phyloP scores from a whole-genome alignment of 768 basidiomycete genomes.

The Baorangia bicolor region DNA sequence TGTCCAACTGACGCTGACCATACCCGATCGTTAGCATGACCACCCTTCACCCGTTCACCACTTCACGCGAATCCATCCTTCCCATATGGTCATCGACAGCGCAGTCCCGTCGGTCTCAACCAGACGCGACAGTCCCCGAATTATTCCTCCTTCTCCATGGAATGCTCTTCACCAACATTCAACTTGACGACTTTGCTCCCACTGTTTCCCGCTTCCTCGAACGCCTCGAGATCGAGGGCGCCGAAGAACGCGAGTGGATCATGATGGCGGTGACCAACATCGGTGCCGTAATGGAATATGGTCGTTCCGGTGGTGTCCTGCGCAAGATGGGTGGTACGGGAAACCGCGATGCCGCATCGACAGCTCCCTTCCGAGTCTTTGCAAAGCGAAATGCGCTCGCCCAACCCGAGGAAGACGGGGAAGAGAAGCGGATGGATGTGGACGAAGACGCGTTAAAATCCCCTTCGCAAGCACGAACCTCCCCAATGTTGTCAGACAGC shows the following conservation, averaged over 20 bases:
- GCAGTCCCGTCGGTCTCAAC: conserved; percentile 60
- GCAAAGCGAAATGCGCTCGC: conserved; percentile 42
- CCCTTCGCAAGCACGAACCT: conserved; percentile 23
- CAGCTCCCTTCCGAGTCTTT: conserved; percentile 46
- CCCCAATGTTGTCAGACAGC: conserved; percentile 33
- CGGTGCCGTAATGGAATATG: conserved; percentile 83
- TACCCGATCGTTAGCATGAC: conserved; percentile 62
- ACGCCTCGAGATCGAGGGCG: conserved; percentile 78
- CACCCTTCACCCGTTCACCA: conserved; percentile 83
- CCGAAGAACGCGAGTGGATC: conserved; percentile 87
- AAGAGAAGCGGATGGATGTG: conserved; percentile 63
- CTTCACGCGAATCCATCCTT: conserved; percentile 86
- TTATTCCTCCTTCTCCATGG: conserved; percentile 93
- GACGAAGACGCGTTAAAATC: conserved; percentile 46
- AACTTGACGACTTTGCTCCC: conserved; percentile 86
- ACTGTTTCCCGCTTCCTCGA: conserved; percentile 85
- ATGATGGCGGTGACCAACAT: conserved; percentile 94
- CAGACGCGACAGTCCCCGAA: conserved; percentile 72
- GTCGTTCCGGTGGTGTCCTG: conserved; percentile 68
- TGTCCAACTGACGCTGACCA: conserved; percentile 2
- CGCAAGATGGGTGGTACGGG: conserved; percentile 55
- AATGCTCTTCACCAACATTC: conserved; percentile 95
- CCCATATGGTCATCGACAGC: conserved; percentile 81
- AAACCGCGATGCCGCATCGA: conserved; percentile 36
- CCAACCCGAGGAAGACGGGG: conserved; percentile 37